Evolutionary conservation across 2,329 filamentous ascomycete species (phyloP).

Genomic region (Dryadomyces sulphureus): DNA sequence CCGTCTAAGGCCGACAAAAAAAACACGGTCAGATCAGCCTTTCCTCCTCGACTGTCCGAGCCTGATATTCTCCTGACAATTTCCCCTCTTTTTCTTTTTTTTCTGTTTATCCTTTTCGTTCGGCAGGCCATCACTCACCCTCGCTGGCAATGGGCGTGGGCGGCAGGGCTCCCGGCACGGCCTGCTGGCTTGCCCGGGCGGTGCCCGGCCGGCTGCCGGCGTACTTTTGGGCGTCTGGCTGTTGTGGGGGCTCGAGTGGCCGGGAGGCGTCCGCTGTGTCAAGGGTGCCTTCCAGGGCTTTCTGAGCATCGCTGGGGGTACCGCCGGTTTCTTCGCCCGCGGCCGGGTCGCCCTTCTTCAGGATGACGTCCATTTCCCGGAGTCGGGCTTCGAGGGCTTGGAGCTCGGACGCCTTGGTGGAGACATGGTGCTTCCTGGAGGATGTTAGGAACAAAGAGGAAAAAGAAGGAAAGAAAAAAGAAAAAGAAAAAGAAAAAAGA

Average conservation of each 20-base stretch:
- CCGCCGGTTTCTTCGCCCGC: constrained; percentile 4
- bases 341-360: constrained; percentile 26
- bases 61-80: neutral
- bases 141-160: constrained; percentile 46
- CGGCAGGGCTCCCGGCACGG: constrained; percentile 42
- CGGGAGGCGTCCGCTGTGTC: constrained; percentile 5
- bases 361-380: constrained; percentile 68
- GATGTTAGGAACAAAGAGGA: neutral
- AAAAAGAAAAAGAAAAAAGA: no score
- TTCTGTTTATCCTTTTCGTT: neutral
- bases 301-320: constrained; percentile 16
- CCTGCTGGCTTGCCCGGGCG: constrained; percentile 31
- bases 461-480: neutral
- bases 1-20: neutral
- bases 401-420: constrained; percentile 61
- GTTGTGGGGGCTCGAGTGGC: constrained; percentile 5
- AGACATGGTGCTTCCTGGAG: constrained; percentile 63
- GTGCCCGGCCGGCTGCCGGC: constrained; percentile 38
- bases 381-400: constrained; percentile 74
- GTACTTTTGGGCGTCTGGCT: constrained; percentile 17
- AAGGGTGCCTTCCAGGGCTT: constrained; percentile 16
- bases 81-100: neutral
- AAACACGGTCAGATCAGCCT: neutral
- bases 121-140: constrained; percentile 27
- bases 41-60: neutral